Percentiles rank a stretch among this genome's conserved stretches.
Conservation (phyloP, 2,329 filamentous ascomycete genomes). For the Ascochyta rabiei region DNA sequence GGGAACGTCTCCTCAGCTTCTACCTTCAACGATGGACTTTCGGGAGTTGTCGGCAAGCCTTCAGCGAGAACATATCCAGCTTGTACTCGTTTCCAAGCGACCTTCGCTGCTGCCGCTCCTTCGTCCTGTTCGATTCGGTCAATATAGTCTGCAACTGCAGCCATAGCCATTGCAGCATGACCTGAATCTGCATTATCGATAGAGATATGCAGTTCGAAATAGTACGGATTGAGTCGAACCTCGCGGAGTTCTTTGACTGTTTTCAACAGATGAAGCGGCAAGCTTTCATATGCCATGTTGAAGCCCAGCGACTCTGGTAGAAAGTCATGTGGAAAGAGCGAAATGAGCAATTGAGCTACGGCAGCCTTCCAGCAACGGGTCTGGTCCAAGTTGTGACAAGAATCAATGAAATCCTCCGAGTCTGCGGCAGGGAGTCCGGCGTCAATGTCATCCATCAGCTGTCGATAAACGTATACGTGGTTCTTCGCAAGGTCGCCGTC, state of each 20-base stretch:
- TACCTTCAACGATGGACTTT: slow-evolving; percentile 23
- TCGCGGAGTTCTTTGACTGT: slow-evolving; percentile 54
- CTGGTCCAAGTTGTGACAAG: slow-evolving; percentile 33
- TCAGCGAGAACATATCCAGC: slow-evolving; percentile 51
- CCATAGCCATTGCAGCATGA: slow-evolving; percentile 56
- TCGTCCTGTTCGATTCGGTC: slow-evolving; percentile 30
- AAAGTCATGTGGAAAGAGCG: slow-evolving; percentile 57
- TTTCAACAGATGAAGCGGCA: slow-evolving; percentile 50
- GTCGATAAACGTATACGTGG: slow-evolving; percentile 50
- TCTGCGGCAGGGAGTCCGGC: slow-evolving; percentile 41
- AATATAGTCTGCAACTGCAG: slow-evolving; percentile 49
- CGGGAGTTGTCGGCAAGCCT: slow-evolving; percentile 29
- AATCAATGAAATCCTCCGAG: slow-evolving; percentile 38
- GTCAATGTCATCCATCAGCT: slow-evolving; percentile 42
- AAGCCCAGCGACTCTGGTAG: slow-evolving; percentile 59
- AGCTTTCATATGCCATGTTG: slow-evolving; percentile 57
- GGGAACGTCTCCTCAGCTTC: slow-evolving; percentile 12
- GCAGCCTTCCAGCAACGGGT: slow-evolving; percentile 52
- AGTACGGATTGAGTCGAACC: slow-evolving; percentile 53
- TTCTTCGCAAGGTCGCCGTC: slow-evolving; percentile 56
- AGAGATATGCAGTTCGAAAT: slow-evolving; percentile 58
- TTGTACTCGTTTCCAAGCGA: slow-evolving; percentile 52
- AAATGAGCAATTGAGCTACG: slow-evolving; percentile 55
- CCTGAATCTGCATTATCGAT: slow-evolving; percentile 59
- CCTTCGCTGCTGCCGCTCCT: slow-evolving; percentile 38